These are phyloP conservation scores for Papilionanthe hybrid DNA, from an alignment of 116 monocot genomes.

Conservation along the genomic window DNA sequence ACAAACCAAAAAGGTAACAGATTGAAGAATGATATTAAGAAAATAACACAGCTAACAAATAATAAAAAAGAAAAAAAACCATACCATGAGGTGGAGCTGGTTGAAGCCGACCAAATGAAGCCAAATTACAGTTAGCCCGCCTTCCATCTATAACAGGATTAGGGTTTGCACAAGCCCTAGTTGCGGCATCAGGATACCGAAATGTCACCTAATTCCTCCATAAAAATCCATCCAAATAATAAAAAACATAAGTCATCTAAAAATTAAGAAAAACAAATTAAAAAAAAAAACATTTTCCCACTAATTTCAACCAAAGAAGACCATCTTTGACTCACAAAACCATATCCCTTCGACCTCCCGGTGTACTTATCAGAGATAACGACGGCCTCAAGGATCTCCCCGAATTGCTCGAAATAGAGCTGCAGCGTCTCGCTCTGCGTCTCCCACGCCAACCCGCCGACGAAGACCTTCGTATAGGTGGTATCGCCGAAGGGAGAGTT, in stretches of 20 bases:
- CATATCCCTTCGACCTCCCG: conserved; percentile 63
- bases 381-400: conserved; percentile 66
- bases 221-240: conserved; percentile 6
- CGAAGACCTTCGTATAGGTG: conserved; percentile 60
- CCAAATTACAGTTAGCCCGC: conserved; percentile 81
- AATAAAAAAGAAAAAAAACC: too few species aligned
- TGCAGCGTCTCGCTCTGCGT: conserved; percentile 54
- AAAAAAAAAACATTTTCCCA: background rate
- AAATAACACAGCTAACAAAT: background rate
- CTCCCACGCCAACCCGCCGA: conserved; percentile 70
- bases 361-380: conserved; percentile 59
- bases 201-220: conserved; percentile 77
- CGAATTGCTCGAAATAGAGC: conserved; percentile 49
- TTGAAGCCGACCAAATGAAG: conserved; percentile 61
- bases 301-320: conserved; percentile 1
- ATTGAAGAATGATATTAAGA: background rate
- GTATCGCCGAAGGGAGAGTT: conserved; percentile 53
- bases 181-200: conserved; percentile 58
- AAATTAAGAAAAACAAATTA: background rate
- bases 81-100: conserved; percentile 35
- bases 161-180: conserved; percentile 63
- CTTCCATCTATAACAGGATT: conserved; percentile 74
- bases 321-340: conserved; percentile 35
- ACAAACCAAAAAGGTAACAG: background rate
- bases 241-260: background rate